phyloP scores from a whole-genome alignment of 1,139 yeast species.

The Saccharomyces hybrid region DNA sequence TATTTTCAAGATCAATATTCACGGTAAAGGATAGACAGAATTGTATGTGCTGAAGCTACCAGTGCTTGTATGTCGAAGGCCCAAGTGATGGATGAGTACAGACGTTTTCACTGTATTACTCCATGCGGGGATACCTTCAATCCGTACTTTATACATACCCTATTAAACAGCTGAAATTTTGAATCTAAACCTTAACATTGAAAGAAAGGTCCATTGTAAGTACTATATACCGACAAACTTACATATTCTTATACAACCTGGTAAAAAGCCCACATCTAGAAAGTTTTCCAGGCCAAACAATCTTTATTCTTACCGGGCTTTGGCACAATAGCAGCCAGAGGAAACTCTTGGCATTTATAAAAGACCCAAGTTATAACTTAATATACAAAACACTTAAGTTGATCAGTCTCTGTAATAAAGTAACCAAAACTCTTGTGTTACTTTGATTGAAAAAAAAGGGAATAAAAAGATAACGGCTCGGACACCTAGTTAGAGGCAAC shows the following conservation, averaged over 20 bases:
- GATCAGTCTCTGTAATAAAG: background rate
- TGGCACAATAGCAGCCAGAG: background rate
- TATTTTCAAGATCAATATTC: background rate
- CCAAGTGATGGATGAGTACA: too few relatives aligned
- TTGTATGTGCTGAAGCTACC: too few relatives aligned
- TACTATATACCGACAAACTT: background rate
- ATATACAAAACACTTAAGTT: background rate
- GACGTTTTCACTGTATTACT: background rate
- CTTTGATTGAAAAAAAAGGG: background rate
- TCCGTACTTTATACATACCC: too few relatives aligned
- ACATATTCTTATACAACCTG: background rate
- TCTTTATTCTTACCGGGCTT: background rate
- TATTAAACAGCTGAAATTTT: too few relatives aligned
- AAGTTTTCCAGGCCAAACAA: background rate
- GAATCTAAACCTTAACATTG: background rate
- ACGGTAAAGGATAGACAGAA: background rate
- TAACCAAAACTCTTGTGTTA: background rate
- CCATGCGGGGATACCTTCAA: background rate
- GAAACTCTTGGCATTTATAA: background rate
- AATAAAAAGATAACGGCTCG: background rate
- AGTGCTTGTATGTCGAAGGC: too few relatives aligned
- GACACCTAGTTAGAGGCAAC: background rate
- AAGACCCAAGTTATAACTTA: background rate
- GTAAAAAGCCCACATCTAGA: background rate
- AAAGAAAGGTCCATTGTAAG: slow-evolving; percentile 1